Evolutionary conservation across 495 filamentous ascomycete species (phyloP).

Genomic region (Astrothelium macrocarpum): DNA sequence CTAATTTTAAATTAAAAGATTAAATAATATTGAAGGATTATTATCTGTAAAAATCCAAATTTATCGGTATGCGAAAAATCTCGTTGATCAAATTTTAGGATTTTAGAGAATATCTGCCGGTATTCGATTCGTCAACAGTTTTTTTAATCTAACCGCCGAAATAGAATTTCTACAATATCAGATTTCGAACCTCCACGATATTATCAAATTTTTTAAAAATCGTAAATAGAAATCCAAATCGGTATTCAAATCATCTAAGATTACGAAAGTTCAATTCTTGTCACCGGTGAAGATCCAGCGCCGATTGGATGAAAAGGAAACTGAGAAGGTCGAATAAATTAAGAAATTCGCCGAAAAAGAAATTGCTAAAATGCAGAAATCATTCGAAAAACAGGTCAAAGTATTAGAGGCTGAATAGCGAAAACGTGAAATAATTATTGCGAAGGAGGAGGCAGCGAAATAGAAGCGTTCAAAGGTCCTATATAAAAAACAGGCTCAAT

Average conservation of each 20-base stretch:
- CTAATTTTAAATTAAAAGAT: background rate
- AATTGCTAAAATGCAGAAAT: background rate
- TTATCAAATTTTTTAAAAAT: background rate
- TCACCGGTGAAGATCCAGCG: background rate
- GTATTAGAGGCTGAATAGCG: background rate
- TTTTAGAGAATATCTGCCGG: background rate
- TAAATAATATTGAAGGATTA: too few relatives aligned
- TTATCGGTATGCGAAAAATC: background rate
- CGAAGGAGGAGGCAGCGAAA: background rate
- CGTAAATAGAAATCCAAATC: background rate
- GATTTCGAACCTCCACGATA: background rate
- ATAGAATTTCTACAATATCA: background rate
- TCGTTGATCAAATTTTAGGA: background rate
- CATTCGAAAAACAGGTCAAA: background rate
- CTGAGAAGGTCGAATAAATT: background rate
- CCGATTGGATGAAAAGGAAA: background rate
- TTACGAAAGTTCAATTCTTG: background rate
- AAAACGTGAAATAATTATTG: background rate
- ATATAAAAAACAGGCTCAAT: background rate
- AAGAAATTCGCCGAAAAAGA: background rate
- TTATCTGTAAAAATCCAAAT: background rate
- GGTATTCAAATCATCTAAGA: background rate
- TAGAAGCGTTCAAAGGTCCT: background rate
- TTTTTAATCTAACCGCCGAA: background rate
- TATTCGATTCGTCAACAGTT: background rate